Conservation (phyloP, 2,329 filamentous ascomycete genomes). For the Exophiala dermatitidis region DNA sequence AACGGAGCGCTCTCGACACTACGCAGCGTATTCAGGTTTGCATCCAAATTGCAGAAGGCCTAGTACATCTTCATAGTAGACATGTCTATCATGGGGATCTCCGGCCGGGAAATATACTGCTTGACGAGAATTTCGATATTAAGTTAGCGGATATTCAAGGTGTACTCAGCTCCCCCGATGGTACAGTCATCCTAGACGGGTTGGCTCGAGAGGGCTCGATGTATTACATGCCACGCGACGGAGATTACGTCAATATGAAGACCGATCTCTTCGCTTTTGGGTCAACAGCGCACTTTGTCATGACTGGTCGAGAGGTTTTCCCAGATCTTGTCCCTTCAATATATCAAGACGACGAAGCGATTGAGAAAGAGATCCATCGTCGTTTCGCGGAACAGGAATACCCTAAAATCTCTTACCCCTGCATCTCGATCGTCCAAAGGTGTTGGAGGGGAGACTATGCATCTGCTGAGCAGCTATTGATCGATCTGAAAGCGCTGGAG, state of each 20-base stretch:
- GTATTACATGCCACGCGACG: constrained; percentile 6
- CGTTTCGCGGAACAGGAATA: not conserved
- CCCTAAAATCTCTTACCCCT: constrained; percentile 1
- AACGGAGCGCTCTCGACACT: not conserved
- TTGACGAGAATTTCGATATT: constrained; percentile 5
- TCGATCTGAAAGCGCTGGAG: not conserved
- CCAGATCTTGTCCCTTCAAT: constrained; percentile 1
- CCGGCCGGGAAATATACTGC: constrained; percentile 4
- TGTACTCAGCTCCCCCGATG: not conserved
- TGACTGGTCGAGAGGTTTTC: constrained; percentile 11
- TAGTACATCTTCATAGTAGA: constrained; percentile 8
- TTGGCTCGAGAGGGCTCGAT: constrained; percentile 5
- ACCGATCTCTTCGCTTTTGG: constrained; percentile 11
- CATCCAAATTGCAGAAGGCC: constrained; percentile 6
- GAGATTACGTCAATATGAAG: not conserved
- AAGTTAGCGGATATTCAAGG: constrained; percentile 6
- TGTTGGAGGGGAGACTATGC: constrained; percentile 1
- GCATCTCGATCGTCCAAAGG: not conserved
- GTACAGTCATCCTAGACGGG: constrained; percentile 1
- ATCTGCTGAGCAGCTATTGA: not conserved
- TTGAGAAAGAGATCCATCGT: not conserved
- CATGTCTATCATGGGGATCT: constrained; percentile 4
- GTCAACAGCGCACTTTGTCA: constrained; percentile 8
- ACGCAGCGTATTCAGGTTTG: not conserved
- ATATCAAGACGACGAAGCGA: not conserved